phyloP scores from a whole-genome alignment of 1,139 yeast genomes.

The Arxiozyma heterogenica region DNA sequence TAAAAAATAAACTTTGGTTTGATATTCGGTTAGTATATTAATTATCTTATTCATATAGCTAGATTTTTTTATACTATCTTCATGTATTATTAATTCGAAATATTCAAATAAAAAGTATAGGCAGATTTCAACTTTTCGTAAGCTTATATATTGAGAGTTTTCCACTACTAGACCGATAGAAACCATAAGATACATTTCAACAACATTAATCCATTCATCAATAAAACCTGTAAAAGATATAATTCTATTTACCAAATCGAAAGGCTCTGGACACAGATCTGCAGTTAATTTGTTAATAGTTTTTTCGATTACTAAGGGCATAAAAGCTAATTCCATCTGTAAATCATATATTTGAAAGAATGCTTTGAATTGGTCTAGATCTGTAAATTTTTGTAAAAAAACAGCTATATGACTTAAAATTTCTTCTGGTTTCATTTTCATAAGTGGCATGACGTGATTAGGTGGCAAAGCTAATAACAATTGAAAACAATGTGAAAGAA shows the following conservation, averaged over 20 bases:
- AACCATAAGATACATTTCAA: background rate
- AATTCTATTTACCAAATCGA: conserved; percentile 2
- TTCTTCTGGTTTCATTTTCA: conserved; percentile 9
- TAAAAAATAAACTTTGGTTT: background rate
- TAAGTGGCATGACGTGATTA: conserved; percentile 14
- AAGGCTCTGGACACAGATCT: background rate
- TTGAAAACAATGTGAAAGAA: conserved; percentile 16
- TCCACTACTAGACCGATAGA: background rate
- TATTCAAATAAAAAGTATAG: conserved; percentile 2
- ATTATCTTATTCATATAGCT: background rate
- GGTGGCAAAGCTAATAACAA: conserved; percentile 16
- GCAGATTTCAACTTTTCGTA: conserved; percentile 3
- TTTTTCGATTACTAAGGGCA: conserved; percentile 19
- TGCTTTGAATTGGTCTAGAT: conserved; percentile 15
- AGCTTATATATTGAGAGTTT: background rate
- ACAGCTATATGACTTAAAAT: conserved; percentile 11
- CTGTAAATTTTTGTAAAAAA: conserved; percentile 11
- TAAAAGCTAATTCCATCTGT: conserved; percentile 11
- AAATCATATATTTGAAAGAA: conserved; percentile 17
- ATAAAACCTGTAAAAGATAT: conserved; percentile 1
- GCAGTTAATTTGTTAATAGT: conserved; percentile 9
- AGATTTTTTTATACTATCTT: background rate
- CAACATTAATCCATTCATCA: background rate
- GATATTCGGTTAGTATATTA: background rate
- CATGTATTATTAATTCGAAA: conserved; percentile 1